phyloP scores from a whole-genome alignment of 495 filamentous ascomycete genomes.

The Aspergillus biplanus region DNA sequence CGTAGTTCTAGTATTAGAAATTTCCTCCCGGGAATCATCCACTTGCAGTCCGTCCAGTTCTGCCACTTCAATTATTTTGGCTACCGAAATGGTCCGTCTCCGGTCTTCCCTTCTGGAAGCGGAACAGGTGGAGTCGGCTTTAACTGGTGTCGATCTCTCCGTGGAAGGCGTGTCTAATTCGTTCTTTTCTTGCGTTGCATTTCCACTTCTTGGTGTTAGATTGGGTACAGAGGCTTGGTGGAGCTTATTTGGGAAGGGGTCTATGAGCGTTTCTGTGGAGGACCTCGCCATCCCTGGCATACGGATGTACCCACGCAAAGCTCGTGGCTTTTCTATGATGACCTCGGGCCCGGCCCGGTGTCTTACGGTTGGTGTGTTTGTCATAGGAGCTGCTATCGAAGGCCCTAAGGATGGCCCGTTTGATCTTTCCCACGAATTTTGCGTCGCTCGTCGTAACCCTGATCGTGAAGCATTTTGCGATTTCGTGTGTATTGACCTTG shows the following conservation, averaged over 20 bases:
- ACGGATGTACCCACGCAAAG: constrained; percentile 50
- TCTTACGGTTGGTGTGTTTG: constrained; percentile 18
- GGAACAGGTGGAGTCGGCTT: too few species aligned
- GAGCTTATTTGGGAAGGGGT: constrained; percentile 27
- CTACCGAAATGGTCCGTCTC: not conserved
- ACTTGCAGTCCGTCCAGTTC: constrained; percentile 50
- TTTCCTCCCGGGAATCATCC: constrained; percentile 19
- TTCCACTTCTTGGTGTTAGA: constrained; percentile 6
- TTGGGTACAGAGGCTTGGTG: constrained; percentile 19
- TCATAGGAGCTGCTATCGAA: constrained; percentile 25
- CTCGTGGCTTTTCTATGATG: constrained; percentile 24
- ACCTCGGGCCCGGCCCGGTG: constrained; percentile 16
- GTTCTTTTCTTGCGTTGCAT: constrained; percentile 9
- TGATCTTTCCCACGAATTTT: constrained; percentile 33
- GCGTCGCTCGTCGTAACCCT: constrained; percentile 34
- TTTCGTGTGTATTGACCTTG: constrained; percentile 37
- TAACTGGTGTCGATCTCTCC: not conserved
- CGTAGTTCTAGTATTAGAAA: constrained; percentile 31
- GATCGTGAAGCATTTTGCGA: constrained; percentile 37
- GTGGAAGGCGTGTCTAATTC: constrained; percentile 12
- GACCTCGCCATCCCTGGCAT: constrained; percentile 37
- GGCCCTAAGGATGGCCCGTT: constrained; percentile 26
- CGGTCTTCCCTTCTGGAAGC: too few species aligned
- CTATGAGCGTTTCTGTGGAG: constrained; percentile 34
- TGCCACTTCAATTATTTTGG: constrained; percentile 36